Evolutionary conservation across 2,329 filamentous ascomycete genomes (phyloP).

Genomic region (Fusarium tanahbumbuense): DNA sequence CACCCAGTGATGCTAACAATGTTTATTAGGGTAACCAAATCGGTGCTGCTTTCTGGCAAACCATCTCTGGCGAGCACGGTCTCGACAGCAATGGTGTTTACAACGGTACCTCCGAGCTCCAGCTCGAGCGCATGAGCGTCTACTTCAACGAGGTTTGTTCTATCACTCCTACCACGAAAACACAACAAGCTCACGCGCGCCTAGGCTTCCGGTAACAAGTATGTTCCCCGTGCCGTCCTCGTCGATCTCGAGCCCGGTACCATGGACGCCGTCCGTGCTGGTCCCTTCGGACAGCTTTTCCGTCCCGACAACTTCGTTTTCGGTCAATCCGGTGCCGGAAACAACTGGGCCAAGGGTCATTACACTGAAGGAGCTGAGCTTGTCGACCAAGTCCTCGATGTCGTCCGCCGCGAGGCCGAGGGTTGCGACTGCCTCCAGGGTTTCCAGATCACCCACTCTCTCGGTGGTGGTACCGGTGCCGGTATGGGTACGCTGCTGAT

Average conservation of each 20-base stretch:
- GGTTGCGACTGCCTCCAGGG: slow-evolving; percentile 99
- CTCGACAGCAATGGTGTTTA: slow-evolving; percentile 99
- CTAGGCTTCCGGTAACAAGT: slow-evolving; percentile 96
- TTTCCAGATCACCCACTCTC: slow-evolving; percentile 99
- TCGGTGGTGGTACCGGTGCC: slow-evolving; percentile 99
- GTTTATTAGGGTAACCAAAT: slow-evolving; percentile 95
- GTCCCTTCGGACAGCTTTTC: slow-evolving; percentile 99
- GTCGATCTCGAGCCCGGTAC: slow-evolving; percentile 99
- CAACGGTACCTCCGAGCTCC: slow-evolving; percentile 97
- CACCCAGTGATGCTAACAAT: slow-evolving; percentile 52
- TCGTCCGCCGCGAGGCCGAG: slow-evolving; percentile 98
- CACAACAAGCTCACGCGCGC: slow-evolving; percentile 31
- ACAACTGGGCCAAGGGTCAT: slow-evolving; percentile 99
- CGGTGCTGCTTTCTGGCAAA: slow-evolving; percentile 99
- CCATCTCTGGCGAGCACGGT: slow-evolving; percentile 90
- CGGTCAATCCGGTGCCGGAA: slow-evolving; percentile 98
- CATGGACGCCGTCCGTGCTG: slow-evolving; percentile 98
- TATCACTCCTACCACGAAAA: not conserved
- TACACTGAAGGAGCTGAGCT: slow-evolving; percentile 99
- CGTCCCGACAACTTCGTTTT: slow-evolving; percentile 99
- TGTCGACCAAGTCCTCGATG: slow-evolving; percentile 97
- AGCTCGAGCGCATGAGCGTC: slow-evolving; percentile 99
- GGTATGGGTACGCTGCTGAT: slow-evolving; percentile 99
- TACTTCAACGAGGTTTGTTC: slow-evolving; percentile 85
- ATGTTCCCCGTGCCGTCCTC: slow-evolving; percentile 98